These are phyloP conservation scores for Nasturtium officinale DNA, from an alignment of 345 rosid species.

Conservation along the genomic window DNA sequence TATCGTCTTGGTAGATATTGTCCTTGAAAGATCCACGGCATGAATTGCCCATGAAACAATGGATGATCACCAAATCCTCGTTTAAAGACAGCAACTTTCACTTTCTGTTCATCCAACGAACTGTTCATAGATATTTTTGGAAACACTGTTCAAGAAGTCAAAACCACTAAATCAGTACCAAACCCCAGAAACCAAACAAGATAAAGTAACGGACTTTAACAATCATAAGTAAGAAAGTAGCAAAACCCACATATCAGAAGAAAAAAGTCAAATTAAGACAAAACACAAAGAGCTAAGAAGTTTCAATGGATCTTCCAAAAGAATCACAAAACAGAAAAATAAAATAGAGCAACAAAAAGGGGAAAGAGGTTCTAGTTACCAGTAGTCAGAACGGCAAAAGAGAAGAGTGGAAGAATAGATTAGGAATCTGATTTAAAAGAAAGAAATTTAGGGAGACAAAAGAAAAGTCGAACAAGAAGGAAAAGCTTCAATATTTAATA, in stretches of 20 bases:
- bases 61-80: constrained; percentile 28
- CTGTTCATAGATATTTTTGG: constrained; percentile 35
- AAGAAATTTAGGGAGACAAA: constrained; percentile 3
- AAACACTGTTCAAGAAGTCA: constrained; percentile 21
- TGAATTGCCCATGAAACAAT: constrained; percentile 98
- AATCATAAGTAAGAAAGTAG: constrained; percentile 6
- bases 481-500: constrained; percentile 22
- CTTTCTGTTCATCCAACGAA: constrained; percentile 42
- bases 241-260: constrained; percentile 28
- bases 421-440: constrained; percentile 28
- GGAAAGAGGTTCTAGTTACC: constrained; percentile 31
- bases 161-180: constrained; percentile 7
- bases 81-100: constrained; percentile 34
- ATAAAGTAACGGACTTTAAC: constrained; percentile 22
- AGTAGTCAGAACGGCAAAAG: constrained; percentile 17
- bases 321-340: constrained; percentile 10
- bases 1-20: constrained; percentile 62
- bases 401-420: constrained; percentile 33
- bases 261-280: constrained; percentile 8
- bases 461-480: constrained; percentile 26
- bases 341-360: background rate
- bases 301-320: background rate
- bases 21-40: constrained; percentile 92
- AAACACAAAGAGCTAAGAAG: constrained; percentile 11
- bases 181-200: background rate